Base-by-base conservation (phyloP, 495 filamentous ascomycete species). In the Gamarada debralockiae region DNA sequence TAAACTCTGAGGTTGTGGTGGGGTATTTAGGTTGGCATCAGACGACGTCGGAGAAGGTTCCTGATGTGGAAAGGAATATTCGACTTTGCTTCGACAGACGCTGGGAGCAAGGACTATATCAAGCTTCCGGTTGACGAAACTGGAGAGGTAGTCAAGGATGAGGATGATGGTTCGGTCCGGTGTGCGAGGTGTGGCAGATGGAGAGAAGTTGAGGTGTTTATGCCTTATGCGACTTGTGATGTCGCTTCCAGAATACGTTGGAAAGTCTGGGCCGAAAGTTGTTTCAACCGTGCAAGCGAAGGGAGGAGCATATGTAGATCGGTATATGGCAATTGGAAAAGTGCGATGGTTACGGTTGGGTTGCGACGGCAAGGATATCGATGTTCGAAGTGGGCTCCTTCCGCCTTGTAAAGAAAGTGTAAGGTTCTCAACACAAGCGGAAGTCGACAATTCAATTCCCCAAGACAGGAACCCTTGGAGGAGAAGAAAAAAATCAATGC, bases 281-380 rank as follows among this genome's bases (percentile, higher is more conserved):
- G 51, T 54, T 51, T 59, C 47, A 40, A 41, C 56, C 51, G 56
- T 55, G 47, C 31, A 52, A 39, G 21, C 33, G 24, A 41, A 52
- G 40, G 38, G 36, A 46, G 46, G 48, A 42, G 56, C 33, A 54
- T 54, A 45, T 45, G 38, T 43, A 46, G 33, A 24, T 15, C 25
- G 38, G 27, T 29, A 3, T 8, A 9, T 21, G 15, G 20, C 9
- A 21, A 2, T n/a, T 6, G 8, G 15, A n/a, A 40, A 40, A 6
- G 37, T 9, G 37, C 17, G 37, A 21, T 2, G 37, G 6, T 8
- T 2, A 29, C 1, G 5, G 17, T 39, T 23, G 25, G 18, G 25
- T 13, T 6, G 22, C 12, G 23, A 50, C 8, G n/a, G 18, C 17
- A 38, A 41, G 33, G 31, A 21, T 21, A 17, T n/a, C 20, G n/a